Base-by-base conservation (phyloP, 257 asterid species). In the Solanum rostratum region DNA sequence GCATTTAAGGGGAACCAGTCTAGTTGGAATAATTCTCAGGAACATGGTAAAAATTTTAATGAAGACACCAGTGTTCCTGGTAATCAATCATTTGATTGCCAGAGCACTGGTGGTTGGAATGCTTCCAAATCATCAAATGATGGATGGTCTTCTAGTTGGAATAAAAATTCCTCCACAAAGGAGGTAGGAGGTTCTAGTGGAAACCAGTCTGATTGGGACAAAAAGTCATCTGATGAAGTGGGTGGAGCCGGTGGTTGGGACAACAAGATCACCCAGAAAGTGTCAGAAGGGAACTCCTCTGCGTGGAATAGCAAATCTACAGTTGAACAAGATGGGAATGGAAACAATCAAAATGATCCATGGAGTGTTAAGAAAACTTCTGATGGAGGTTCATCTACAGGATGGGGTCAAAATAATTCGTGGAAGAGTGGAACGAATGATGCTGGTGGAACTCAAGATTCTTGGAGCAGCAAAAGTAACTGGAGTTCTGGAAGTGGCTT, bases 341-440 rank as follows among this genome's bases (percentile, higher is more conserved):
- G 63, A 52, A 85, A 79, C 27, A 85, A 80, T 60, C 70, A 29
- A 41, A 83, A 81, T 83, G 84, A 53, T 84, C 16, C 82, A 69
- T 89, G 91, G 91, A 53, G 49, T 76, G 54, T 22, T 30, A 86
- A 85, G 27, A 90, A 86, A 50, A 83, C 84, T 82, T 84, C 54
- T 18, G 91, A 88, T 79, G 93, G 92, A 43, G 91, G 91, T 71
- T 85, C 93, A 65, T 86, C 94, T 60, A 63, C 89, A 46, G 98
- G 95, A 84, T 93, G 97, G 97, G 95, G 95, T 85, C 92, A 93
- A 87, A 84, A 94, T 79, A 94, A 91, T 83, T 91, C 95, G 94
- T 80, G 84, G 69, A 90, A 90, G 83, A 74, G 86, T 81, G 89
- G 90, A 81, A 45, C 88, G 30, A 84, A 71, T 85, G 89, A 89